Conservation (phyloP, 2,329 filamentous ascomycete genomes). For the Aspergillus puulaauensis region DNA sequence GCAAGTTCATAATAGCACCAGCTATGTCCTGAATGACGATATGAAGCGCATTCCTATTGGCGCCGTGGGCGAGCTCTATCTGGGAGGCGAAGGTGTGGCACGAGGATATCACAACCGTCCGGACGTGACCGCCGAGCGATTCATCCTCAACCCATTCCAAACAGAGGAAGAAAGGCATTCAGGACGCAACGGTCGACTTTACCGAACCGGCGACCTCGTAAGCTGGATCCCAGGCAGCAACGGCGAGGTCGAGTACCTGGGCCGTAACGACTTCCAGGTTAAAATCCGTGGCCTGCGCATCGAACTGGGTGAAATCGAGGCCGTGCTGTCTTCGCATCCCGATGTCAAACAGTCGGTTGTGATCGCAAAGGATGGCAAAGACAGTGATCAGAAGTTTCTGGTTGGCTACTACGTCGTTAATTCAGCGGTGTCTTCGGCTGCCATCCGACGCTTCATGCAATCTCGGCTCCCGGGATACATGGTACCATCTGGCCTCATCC, state of each 20-base stretch:
- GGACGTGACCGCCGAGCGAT: neutral
- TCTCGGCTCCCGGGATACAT: neutral
- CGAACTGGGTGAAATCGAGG: slow-evolving; percentile 81
- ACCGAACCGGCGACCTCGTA: slow-evolving; percentile 33
- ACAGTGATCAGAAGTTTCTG: neutral
- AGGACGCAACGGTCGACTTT: slow-evolving; percentile 39
- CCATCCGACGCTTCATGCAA: neutral
- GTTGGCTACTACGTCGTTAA: neutral
- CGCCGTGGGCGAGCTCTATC: slow-evolving; percentile 70
- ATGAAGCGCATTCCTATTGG: slow-evolving; percentile 54
- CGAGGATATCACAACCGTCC: slow-evolving; percentile 39
- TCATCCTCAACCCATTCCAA: neutral
- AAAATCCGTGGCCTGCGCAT: slow-evolving; percentile 81
- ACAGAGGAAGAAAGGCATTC: neutral
- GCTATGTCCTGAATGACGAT: neutral
- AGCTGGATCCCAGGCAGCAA: slow-evolving; percentile 56
- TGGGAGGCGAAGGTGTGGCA: slow-evolving; percentile 67
- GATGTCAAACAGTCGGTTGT: neutral
- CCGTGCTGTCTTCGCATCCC: neutral
- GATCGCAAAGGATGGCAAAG: neutral
- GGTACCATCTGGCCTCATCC: neutral
- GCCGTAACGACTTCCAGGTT: slow-evolving; percentile 79
- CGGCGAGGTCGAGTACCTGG: slow-evolving; percentile 70
- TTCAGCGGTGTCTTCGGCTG: neutral
- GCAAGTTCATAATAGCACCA: neutral